Evolutionary conservation across 306 rosid species (phyloP), one percentile per base, ranked within the genome.

Genomic region (Fragaria ananassa): DNA sequence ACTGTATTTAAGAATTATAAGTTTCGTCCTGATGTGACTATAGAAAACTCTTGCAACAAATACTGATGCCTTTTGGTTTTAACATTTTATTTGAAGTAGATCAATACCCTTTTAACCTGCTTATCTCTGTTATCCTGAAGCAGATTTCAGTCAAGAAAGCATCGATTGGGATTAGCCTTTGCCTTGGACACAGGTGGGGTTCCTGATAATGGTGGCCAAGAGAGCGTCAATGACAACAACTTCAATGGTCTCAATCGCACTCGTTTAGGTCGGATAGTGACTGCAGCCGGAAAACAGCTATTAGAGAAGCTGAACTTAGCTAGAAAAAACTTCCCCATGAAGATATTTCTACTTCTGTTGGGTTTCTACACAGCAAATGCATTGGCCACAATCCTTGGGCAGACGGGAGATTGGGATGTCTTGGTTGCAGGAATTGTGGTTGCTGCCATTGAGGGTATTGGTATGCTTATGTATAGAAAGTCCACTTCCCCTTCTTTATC

Each of bases 291-390:
- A 53, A 90, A 84, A 83, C 95, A 88, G 79, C 88, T 95, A 62
- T 80, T 95, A 74, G 89, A 86, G 79, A 95, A 92, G 89, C 87
- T 95, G 68, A 95, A 90, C 74, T 85, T 87, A 5, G 92, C 97
- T 27, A 85, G 99, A 77, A 95, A 87, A 85, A 95, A 95, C 81
- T 57, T 95, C 34, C 97, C 99, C 4, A 81, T 86, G 96, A 95
- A 95, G 82, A 46, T 90, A 82, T 92, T 95, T 86, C 85, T 95
- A 77, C 89, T 95, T 78, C 97, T 95, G 74, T 80, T 95, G 81
- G 99, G 99, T 75, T 92, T 95, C 97, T 95, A 95, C 87, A 95
- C 99, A 0, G 99, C 99, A 17, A 95, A 95, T 74, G 98, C 97
- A 21, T 78, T 92, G 73, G 97, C 97, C 75, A 95, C 98, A 27